Percentiles rank a stretch among this genome's conserved stretches.
Conservation (phyloP, 768 basidiomycete species). For the Phylloporus sp. region DNA sequence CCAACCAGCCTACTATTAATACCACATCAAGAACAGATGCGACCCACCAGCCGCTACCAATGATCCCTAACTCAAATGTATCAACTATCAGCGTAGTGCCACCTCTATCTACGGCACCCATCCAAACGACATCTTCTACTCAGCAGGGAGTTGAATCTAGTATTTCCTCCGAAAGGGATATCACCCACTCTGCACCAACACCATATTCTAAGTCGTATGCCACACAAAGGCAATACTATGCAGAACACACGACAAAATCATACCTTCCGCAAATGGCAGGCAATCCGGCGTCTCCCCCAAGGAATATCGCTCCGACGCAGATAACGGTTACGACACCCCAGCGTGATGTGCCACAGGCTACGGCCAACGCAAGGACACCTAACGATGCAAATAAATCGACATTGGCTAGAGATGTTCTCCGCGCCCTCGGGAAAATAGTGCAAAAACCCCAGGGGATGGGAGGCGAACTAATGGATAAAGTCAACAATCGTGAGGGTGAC, state of each 20-base stretch:
- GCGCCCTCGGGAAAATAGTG: slow-evolving; percentile 39
- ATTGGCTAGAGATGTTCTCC: slow-evolving; percentile 55
- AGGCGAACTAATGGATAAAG: not conserved
- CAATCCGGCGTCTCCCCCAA: not conserved
- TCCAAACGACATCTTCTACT: not conserved
- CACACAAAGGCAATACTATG: slow-evolving; percentile 20
- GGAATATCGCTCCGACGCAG: not conserved
- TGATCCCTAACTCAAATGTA: not conserved
- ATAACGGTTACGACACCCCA: slow-evolving; percentile 6
- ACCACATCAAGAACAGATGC: not conserved
- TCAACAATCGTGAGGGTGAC: not conserved
- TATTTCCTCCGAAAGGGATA: not conserved
- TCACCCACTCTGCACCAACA: not conserved
- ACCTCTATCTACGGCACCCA: not conserved
- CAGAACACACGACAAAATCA: slow-evolving; percentile 14
- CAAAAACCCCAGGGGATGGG: slow-evolving; percentile 10
- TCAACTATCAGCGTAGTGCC: not conserved
- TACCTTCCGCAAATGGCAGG: slow-evolving; percentile 2
- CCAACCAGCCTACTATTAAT: not conserved
- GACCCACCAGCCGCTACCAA: not conserved
- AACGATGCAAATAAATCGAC: slow-evolving; percentile 45
- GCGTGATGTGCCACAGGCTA: not conserved
- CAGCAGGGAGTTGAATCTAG: not conserved
- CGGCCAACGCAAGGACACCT: slow-evolving; percentile 22
- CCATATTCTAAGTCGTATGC: slow-evolving; percentile 4